A percentile compares a stretch with the other conserved stretches of the same genome.
phyloP scores from a whole-genome alignment of 495 filamentous ascomycete genomes.

The Entonaema liquescens region DNA sequence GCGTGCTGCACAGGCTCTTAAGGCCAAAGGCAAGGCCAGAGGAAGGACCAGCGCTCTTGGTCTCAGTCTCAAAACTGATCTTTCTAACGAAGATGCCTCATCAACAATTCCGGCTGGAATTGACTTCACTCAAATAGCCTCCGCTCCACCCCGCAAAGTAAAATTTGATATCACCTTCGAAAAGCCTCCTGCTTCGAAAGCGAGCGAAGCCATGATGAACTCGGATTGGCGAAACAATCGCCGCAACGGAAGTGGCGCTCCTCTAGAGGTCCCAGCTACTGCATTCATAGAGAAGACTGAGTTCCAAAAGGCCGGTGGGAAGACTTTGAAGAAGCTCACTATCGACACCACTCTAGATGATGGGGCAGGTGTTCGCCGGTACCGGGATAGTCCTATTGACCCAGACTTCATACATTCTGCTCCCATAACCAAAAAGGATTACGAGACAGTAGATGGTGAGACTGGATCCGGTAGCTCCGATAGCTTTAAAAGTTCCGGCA shows the following conservation, averaged over 20 bases:
- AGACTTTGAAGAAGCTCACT: neutral
- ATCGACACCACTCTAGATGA: neutral
- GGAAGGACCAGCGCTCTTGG: slow-evolving; percentile 8
- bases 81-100: neutral
- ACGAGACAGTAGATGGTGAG: neutral
- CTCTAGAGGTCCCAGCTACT: neutral
- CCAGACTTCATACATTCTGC: slow-evolving; percentile 32
- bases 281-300: slow-evolving; percentile 10
- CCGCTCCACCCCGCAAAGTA: slow-evolving; percentile 7
- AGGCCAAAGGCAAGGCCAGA: neutral
- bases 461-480: neutral
- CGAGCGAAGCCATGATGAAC: slow-evolving; percentile 23
- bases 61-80: slow-evolving; percentile 10
- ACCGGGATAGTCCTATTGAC: slow-evolving; percentile 23
- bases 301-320: slow-evolving; percentile 4
- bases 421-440: slow-evolving; percentile 24
- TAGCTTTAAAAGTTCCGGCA: neutral
- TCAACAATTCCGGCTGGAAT: neutral
- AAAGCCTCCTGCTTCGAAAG: neutral
- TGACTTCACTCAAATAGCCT: neutral
- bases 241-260: neutral
- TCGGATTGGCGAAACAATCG: slow-evolving; percentile 30
- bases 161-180: neutral
- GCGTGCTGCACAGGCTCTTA: slow-evolving; percentile 12
- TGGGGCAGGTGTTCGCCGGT: neutral